phyloP scores from a whole-genome alignment of 345 rosid genomes.

The Arabis alpina region DNA sequence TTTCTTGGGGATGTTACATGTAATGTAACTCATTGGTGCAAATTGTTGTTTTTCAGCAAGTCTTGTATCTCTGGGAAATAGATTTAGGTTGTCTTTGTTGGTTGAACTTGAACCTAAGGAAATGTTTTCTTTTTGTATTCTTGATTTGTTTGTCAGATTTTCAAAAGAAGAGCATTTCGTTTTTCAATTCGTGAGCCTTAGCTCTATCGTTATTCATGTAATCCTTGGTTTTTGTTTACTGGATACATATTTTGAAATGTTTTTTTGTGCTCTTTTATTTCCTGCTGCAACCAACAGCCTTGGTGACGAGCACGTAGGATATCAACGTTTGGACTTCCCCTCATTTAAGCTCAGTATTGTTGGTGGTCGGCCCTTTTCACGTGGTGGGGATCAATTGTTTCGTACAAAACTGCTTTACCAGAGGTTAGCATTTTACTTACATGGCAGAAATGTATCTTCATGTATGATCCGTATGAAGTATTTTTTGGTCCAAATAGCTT shows the following conservation, averaged over 20 bases:
- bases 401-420: conserved; percentile 60
- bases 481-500: neutral
- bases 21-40: neutral
- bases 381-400: conserved; percentile 65
- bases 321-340: conserved; percentile 71
- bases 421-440: conserved; percentile 50
- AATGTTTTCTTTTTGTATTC: neutral
- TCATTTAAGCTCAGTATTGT: conserved; percentile 66
- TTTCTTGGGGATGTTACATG: neutral
- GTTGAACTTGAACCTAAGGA: conserved; percentile 9
- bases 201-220: neutral
- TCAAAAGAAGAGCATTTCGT: neutral
- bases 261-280: neutral
- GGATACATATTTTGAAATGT: neutral
- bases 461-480: conserved; percentile 1
- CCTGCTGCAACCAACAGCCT: conserved; percentile 57
- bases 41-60: neutral
- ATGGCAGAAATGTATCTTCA: conserved; percentile 15
- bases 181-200: conserved; percentile 6
- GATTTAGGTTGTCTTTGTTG: neutral
- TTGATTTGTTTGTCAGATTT: neutral
- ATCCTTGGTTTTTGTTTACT: conserved; percentile 11
- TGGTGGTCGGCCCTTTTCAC: conserved; percentile 95
- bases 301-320: conserved; percentile 80
- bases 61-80: neutral